phyloP scores from a whole-genome alignment of 2,329 filamentous ascomycete species.

The Fusarium pilosicola region DNA sequence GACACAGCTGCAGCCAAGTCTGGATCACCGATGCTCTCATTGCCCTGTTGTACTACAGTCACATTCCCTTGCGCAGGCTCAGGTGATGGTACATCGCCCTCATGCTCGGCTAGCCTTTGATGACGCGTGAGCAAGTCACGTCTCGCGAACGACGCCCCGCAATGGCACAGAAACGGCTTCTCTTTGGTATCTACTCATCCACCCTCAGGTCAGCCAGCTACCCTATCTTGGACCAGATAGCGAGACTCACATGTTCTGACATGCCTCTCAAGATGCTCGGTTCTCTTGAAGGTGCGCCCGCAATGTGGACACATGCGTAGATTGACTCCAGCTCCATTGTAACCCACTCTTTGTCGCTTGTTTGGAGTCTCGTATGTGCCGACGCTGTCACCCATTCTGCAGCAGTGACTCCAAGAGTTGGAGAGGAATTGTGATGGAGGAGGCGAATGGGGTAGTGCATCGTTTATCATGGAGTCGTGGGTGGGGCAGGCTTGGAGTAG shows the following conservation, averaged over 20 bases:
- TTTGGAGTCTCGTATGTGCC: slow-evolving; percentile 5
- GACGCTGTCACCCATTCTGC: background rate
- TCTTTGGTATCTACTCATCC: slow-evolving; percentile 56
- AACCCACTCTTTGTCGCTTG: slow-evolving; percentile 24
- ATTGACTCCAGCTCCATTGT: slow-evolving; percentile 16
- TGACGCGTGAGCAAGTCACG: slow-evolving; percentile 58
- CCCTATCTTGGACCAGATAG: background rate
- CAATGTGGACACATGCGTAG: slow-evolving; percentile 53
- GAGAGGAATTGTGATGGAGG: background rate
- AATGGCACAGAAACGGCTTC: slow-evolving; percentile 57
- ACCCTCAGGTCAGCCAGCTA: background rate
- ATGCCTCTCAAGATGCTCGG: slow-evolving; percentile 58
- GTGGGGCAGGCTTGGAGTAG: slow-evolving; percentile 13
- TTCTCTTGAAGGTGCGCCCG: slow-evolving; percentile 56
- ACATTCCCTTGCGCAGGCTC: background rate
- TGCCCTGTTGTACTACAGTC: background rate
- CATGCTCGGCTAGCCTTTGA: slow-evolving; percentile 38
- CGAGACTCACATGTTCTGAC: slow-evolving; percentile 55
- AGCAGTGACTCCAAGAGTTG: slow-evolving; percentile 13
- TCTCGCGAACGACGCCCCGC: slow-evolving; percentile 56
- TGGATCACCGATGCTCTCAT: background rate
- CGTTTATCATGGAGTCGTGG: slow-evolving; percentile 16
- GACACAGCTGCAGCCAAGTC: slow-evolving; percentile 9
- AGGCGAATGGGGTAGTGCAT: background rate
- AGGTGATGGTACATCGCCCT: background rate